Evolutionary conservation across 1,284 basidiomycete genomes (phyloP).

Genomic region (Irpex lacteus): DNA sequence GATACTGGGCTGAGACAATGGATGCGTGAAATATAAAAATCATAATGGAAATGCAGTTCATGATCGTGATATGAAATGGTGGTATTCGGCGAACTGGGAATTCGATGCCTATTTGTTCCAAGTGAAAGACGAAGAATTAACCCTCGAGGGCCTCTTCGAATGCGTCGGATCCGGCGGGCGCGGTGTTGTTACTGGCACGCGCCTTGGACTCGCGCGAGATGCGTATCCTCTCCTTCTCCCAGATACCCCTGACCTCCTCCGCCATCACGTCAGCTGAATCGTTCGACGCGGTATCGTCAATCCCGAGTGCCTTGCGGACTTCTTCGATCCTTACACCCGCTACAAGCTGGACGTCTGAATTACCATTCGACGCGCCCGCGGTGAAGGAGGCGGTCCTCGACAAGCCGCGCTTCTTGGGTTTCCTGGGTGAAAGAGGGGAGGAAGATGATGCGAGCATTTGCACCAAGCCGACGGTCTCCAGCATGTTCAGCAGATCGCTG

Average conservation of each 20-base stretch:
- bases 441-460: slow-evolving; percentile 34
- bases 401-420: slow-evolving; percentile 43
- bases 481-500: slow-evolving; percentile 61
- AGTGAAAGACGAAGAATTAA: neutral
- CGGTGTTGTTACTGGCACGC: neutral
- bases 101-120: neutral
- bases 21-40: slow-evolving; percentile 10
- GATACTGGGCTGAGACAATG: slow-evolving; percentile 16
- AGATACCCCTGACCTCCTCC: slow-evolving; percentile 68
- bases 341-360: slow-evolving; percentile 51
- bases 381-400: slow-evolving; percentile 56
- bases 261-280: slow-evolving; percentile 43
- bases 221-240: slow-evolving; percentile 58
- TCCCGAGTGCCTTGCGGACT: slow-evolving; percentile 60
- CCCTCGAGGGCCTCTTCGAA: slow-evolving; percentile 3
- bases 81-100: slow-evolving; percentile 2
- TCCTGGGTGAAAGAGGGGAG: slow-evolving; percentile 34
- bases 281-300: slow-evolving; percentile 31
- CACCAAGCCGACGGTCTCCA: slow-evolving; percentile 71
- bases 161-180: neutral
- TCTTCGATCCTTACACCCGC: slow-evolving; percentile 62
- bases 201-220: slow-evolving; percentile 54
- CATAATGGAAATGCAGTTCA: neutral
- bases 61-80: neutral
- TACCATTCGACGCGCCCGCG: slow-evolving; percentile 35